Conservation (phyloP, 805 yeast species). For the Schizosaccharomyces osmophilus region DNA sequence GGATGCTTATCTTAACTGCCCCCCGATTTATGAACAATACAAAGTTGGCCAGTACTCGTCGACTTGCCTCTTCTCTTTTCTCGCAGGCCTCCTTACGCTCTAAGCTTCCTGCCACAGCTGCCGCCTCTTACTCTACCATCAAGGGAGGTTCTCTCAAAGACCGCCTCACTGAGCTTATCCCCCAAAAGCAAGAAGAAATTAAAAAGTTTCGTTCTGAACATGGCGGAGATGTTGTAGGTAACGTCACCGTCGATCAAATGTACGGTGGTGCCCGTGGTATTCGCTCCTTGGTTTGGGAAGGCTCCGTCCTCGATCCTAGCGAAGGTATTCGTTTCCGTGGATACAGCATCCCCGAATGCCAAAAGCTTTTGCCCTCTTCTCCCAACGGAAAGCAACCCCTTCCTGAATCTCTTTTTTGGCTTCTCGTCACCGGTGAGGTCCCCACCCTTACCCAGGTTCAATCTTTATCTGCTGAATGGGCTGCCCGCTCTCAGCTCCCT, state of each 20-base stretch:
- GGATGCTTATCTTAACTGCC: neutral
- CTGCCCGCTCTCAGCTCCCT: slow-evolving; percentile 55
- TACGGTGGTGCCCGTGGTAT: slow-evolving; percentile 78
- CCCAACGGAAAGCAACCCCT: slow-evolving; percentile 33
- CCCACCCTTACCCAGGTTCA: slow-evolving; percentile 50
- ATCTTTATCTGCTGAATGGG: slow-evolving; percentile 50
- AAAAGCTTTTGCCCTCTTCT: slow-evolving; percentile 48
- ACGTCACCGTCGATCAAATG: slow-evolving; percentile 52
- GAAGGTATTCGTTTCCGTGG: slow-evolving; percentile 67
- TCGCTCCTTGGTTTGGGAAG: slow-evolving; percentile 55
- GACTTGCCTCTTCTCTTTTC: neutral
- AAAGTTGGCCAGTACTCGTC: neutral
- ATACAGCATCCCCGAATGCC: slow-evolving; percentile 55
- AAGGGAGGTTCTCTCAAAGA: slow-evolving; percentile 41
- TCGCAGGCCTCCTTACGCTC: neutral
- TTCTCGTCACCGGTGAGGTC: slow-evolving; percentile 57
- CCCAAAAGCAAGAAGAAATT: slow-evolving; percentile 78
- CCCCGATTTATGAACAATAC: neutral
- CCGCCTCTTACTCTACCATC: neutral
- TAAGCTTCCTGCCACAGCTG: neutral
- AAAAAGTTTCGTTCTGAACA: slow-evolving; percentile 69
- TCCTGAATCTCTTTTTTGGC: slow-evolving; percentile 60
- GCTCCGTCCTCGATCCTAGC: slow-evolving; percentile 50
- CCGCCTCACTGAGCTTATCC: slow-evolving; percentile 77
- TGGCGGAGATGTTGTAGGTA: slow-evolving; percentile 49